Evolutionary conservation across 306 rosid genomes (phyloP).

Genomic region (Canavalia ensiformis): DNA sequence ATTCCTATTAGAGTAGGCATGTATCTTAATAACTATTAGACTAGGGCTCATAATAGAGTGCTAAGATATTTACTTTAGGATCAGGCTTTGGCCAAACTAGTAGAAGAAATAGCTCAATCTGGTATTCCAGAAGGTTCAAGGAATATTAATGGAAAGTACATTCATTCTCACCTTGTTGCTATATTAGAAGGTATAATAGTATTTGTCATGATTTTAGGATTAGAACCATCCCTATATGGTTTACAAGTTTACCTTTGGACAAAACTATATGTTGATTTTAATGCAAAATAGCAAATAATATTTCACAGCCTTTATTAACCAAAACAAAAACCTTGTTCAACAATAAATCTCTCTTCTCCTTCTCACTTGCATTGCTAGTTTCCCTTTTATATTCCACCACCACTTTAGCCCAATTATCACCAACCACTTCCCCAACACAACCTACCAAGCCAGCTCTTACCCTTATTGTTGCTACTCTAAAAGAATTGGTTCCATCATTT

Average conservation of each 20-base stretch:
- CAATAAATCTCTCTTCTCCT: too few relatives aligned
- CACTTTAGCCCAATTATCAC: too few relatives aligned
- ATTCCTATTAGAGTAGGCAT: background rate
- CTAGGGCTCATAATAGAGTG: slow-evolving; percentile 28
- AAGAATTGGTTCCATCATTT: too few relatives aligned
- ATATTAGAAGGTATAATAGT: slow-evolving; percentile 73
- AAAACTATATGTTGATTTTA: slow-evolving; percentile 2
- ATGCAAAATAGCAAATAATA: slow-evolving; percentile 27
- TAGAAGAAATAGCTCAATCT: slow-evolving; percentile 82
- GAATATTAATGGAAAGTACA: slow-evolving; percentile 92
- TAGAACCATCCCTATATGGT: slow-evolving; percentile 20
- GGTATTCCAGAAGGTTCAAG: slow-evolving; percentile 79
- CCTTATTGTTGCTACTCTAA: too few relatives aligned
- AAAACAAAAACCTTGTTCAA: too few relatives aligned
- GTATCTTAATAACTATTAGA: slow-evolving; percentile 35
- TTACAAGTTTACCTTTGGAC: slow-evolving; percentile 27
- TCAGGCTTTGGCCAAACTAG: slow-evolving; percentile 79
- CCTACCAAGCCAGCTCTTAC: too few relatives aligned
- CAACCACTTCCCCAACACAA: too few relatives aligned
- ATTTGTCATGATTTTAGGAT: slow-evolving; percentile 10
- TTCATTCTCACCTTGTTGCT: slow-evolving; percentile 87
- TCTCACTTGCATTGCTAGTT: too few relatives aligned
- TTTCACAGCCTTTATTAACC: too few relatives aligned
- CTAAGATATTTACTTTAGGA: slow-evolving; percentile 40
- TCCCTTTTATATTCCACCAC: too few relatives aligned